Percentiles rank a stretch among this genome's conserved stretches.
These are phyloP conservation scores for Azolla pinnata DNA, from an alignment of 75 land plant species.

Conservation along the genomic window DNA sequence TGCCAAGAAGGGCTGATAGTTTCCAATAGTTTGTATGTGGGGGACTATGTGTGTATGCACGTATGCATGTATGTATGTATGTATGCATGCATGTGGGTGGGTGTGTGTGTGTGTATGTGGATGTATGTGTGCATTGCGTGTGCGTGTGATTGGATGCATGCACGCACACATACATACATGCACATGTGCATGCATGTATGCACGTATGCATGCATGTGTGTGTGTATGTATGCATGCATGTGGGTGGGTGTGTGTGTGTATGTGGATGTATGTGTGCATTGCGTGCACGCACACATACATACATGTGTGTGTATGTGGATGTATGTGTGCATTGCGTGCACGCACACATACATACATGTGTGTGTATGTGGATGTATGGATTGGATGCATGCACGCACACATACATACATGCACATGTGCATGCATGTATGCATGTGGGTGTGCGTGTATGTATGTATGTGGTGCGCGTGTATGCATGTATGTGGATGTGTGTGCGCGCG, in stretches of 20 bases:
- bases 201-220: constrained; percentile 9
- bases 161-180: constrained; percentile 5
- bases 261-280: constrained; percentile 3
- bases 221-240: constrained; percentile 11
- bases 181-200: constrained; percentile 8
- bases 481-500: constrained; percentile 5
- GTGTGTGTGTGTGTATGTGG: constrained; percentile 15
- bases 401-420: background rate
- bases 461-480: too few species aligned
- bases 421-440: constrained; percentile 4
- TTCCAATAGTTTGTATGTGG: too few species aligned
- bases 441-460: constrained; percentile 9
- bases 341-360: background rate
- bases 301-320: constrained; percentile 1
- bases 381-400: background rate
- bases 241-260: constrained; percentile 11
- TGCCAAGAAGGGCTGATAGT: too few species aligned
- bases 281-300: background rate
- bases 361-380: background rate
- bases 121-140: constrained; percentile 12
- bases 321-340: constrained; percentile 3
- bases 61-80: constrained; percentile 11
- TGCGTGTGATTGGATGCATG: constrained; percentile 10
- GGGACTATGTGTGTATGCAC: constrained; percentile 9
- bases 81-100: constrained; percentile 10